A percentile compares a stretch with the other conserved stretches of the same genome.
phyloP scores from a whole-genome alignment of 2,329 filamentous ascomycete genomes.

The Phaeoacremonium minimum region DNA sequence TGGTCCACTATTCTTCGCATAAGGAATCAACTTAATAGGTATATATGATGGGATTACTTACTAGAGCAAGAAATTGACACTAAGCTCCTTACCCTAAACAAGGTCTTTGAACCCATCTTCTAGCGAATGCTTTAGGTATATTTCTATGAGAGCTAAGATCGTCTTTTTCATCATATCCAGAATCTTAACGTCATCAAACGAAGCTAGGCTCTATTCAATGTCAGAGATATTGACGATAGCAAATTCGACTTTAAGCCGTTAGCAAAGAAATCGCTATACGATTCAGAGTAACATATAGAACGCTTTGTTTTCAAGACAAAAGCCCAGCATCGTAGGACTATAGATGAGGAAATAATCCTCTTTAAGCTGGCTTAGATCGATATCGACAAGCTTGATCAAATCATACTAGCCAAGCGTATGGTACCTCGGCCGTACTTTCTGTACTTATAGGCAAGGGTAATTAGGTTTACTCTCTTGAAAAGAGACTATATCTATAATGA shows the following conservation, averaged over 20 bases:
- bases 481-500: constrained; percentile 21
- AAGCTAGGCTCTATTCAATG: constrained; percentile 11
- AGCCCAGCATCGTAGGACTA: constrained; percentile 14
- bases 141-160: not conserved
- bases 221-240: constrained; percentile 12
- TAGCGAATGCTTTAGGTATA: not conserved
- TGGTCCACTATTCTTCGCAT: not conserved
- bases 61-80: constrained; percentile 1
- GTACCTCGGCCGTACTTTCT: not conserved
- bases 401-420: not conserved
- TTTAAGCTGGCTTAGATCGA: constrained; percentile 7
- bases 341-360: constrained; percentile 15
- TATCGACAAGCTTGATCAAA: not conserved
- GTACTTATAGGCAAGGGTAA: not conserved
- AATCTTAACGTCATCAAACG: constrained; percentile 16
- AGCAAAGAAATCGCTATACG: constrained; percentile 3
- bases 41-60: not conserved
- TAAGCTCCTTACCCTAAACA: constrained; percentile 3
- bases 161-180: constrained; percentile 4
- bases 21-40: not conserved
- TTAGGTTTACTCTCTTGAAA: not conserved
- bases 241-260: constrained; percentile 15
- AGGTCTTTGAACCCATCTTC: constrained; percentile 3
- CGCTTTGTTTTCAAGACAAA: constrained; percentile 14
- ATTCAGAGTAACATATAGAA: constrained; percentile 11